These are phyloP conservation scores for Triticum aestivum DNA, from an alignment of 176 grass and related monocot species.

Conservation along the genomic window IWGSC_CS_RefSeq_v2.1 NC_057794.1:473124621-473125120, in stretches of 20 bases:
- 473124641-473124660: not conserved
- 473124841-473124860: not conserved
- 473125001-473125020: slow-evolving; percentile 80
- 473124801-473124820: not conserved
- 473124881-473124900: slow-evolving; percentile 19
- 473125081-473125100: slow-evolving; percentile 69
- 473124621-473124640: slow-evolving; percentile 8
- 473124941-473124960: slow-evolving; percentile 70
- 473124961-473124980: slow-evolving; percentile 83
- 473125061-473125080: slow-evolving; percentile 63
- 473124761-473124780: not conserved
- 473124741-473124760: not conserved
- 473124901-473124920: not conserved
- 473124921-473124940: slow-evolving; percentile 22
- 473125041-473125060: slow-evolving; percentile 53
- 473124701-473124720: not conserved
- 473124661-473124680: not conserved
- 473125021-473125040: slow-evolving; percentile 80
- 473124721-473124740: not conserved
- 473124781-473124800: not conserved
- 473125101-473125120: slow-evolving; percentile 71
- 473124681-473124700: not conserved
- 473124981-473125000: slow-evolving; percentile 53
- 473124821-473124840: not conserved
- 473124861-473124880: slow-evolving; percentile 51